Percentiles rank a stretch among this genome's conserved stretches.
Conservation (phyloP, 1,284 basidiomycete species). For the Trichosporon inkin region DNA sequence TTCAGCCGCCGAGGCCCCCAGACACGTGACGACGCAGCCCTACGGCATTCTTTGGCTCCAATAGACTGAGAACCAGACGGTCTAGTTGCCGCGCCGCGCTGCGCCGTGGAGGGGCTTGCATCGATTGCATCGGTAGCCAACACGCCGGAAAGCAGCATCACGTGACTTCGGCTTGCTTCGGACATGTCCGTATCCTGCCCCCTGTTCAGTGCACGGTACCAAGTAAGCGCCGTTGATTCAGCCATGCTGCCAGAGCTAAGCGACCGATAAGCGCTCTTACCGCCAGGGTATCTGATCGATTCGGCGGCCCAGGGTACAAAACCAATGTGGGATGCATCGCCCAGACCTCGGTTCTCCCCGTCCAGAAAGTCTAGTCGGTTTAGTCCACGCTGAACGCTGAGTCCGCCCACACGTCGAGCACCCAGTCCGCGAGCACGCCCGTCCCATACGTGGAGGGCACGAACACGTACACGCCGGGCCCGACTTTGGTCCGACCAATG, state of each 20-base stretch:
- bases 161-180: background rate
- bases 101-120: no score
- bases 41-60: no score
- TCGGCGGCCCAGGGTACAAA: background rate
- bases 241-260: background rate
- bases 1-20: background rate
- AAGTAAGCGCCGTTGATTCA: background rate
- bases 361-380: background rate
- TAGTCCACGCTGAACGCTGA: constrained; percentile 41
- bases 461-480: constrained; percentile 63
- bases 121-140: no score
- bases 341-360: background rate
- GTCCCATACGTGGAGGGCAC: constrained; percentile 69
- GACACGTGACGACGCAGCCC: constrained; percentile 1
- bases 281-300: background rate
- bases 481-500: constrained; percentile 57
- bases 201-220: no score
- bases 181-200: background rate
- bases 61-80: no score
- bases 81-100: no score
- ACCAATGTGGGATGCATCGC: background rate
- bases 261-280: constrained; percentile 4
- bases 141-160: background rate
- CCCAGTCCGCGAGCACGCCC: constrained; percentile 59
- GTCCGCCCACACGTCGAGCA: constrained; percentile 57